Percentiles rank a stretch among this genome's conserved stretches.
Evolutionary conservation across 371 early-diverging fungal species (phyloP).

Genomic region (Zychaea mexicana): DNA sequence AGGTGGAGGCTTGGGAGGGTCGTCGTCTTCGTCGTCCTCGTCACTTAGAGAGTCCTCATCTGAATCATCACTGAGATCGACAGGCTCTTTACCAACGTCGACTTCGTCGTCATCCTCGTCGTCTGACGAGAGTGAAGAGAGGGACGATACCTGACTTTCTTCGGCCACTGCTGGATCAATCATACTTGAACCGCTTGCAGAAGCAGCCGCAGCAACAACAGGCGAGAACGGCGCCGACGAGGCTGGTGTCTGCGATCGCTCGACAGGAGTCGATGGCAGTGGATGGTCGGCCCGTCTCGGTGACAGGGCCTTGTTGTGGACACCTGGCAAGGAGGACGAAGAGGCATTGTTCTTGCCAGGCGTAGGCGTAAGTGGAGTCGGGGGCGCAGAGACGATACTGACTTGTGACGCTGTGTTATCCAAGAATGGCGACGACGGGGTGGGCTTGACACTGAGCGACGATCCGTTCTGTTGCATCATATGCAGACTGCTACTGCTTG

Average conservation of each 20-base stretch:
- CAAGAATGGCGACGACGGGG: not conserved
- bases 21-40: slow-evolving; percentile 9
- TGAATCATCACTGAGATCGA: slow-evolving; percentile 14
- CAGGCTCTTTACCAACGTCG: not conserved
- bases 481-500: not conserved
- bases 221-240: not conserved
- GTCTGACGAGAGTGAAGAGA: slow-evolving; percentile 8
- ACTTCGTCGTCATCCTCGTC: slow-evolving; percentile 16
- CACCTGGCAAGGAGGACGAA: no score
- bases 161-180: not conserved
- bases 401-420: slow-evolving; percentile 18
- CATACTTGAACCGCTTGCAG: not conserved
- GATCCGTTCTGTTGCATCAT: slow-evolving; percentile 14
- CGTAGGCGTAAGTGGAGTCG: slow-evolving; percentile 27
- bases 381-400: slow-evolving; percentile 32
- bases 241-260: not conserved
- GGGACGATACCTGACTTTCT: not conserved
- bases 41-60: not conserved
- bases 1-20: slow-evolving; percentile 1
- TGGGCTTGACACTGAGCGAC: slow-evolving; percentile 7
- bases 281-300: not conserved
- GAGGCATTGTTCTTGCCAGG: slow-evolving; percentile 6
- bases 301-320: not conserved
- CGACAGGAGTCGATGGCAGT: slow-evolving; percentile 1
- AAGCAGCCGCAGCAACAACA: not conserved